Evolutionary conservation across 2,329 filamentous ascomycete species (phyloP), one percentile per base, ranked within the genome.

Genomic region (Aspergillus thermomutatus): DNA sequence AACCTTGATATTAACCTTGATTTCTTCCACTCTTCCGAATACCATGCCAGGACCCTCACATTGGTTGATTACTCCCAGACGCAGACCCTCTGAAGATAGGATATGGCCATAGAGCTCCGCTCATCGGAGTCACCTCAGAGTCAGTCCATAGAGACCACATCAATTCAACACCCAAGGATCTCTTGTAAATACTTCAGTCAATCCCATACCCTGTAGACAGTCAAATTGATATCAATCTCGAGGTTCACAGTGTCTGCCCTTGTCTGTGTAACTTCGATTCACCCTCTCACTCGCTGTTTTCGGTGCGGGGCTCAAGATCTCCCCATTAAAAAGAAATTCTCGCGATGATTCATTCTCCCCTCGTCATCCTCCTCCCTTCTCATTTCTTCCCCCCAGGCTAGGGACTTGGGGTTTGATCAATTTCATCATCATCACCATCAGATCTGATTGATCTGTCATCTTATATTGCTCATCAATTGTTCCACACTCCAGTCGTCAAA

Each of bases 401-500:
- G 41, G 41, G 41, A 45, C 21, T 45, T 19, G 41, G 31, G 31
- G 14, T 37, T 37, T 37, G 31, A 37, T 14, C 4, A 37, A 5
- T 37, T 37, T 34, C 14, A 34, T 34, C 31, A 34, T 14, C 31
- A 17, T 34, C 4, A 17, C 17, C 31, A 37, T 37, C 31, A 17
- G 14, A 17, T 37, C 14, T 17, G 41, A 45, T 57, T 48, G 41
- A 49, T 53, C 23, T 55, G 3, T 34, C 17, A 49, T 34, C 28
- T 49, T 23, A 9, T 26, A 41, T 19, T 50, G 46, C 19, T 23
- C 28, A n/a, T 54, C 50, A 34, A 34, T 55, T 26, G 54, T 25
- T 41, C 34, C 14, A 27, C 48, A 31, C n/a, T n/a, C n/a, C n/a
- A n/a, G n/a, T n/a, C n/a, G 47, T 49, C 62, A 65, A 52, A 61